phyloP scores from a whole-genome alignment of 345 rosid species.

The Durio zibethinus region DNA sequence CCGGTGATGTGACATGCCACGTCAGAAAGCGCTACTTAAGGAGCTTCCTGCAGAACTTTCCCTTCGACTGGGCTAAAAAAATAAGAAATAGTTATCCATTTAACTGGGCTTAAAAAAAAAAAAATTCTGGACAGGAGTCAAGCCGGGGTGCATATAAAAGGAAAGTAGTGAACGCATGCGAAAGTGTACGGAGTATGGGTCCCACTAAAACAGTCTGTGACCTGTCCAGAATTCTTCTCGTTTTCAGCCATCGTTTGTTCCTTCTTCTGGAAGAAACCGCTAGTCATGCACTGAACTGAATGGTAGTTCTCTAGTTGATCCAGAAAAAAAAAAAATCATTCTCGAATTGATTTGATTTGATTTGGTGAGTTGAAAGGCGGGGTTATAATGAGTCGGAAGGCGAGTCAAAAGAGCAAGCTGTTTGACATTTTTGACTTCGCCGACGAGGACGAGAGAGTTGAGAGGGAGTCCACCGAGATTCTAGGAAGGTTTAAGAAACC shows the following conservation, averaged over 20 bases:
- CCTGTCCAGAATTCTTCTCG: background rate
- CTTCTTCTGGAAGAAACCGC: background rate
- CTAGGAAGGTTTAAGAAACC: conserved; percentile 23
- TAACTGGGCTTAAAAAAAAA: too few species aligned
- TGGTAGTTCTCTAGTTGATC: background rate
- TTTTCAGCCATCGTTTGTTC: background rate
- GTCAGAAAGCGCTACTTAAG: too few species aligned
- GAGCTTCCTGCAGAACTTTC: too few species aligned
- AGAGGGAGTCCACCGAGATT: conserved; percentile 28
- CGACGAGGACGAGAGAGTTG: conserved; percentile 41
- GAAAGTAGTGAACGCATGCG: background rate
- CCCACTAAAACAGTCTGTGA: background rate
- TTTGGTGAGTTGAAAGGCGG: background rate
- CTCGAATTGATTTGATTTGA: background rate
- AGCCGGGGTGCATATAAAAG: too few species aligned
- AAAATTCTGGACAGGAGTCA: too few species aligned
- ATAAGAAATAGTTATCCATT: too few species aligned
- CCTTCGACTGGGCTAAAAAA: too few species aligned
- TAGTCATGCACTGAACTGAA: background rate
- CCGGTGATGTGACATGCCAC: too few species aligned
- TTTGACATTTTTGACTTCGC: conserved; percentile 37
- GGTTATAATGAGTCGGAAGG: conserved; percentile 32
- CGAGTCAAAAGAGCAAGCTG: conserved; percentile 17
- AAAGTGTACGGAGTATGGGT: background rate
- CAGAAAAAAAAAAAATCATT: background rate